phyloP scores from a whole-genome alignment of 2,329 filamentous ascomycete genomes.

The Pyrenophora graminea region DNA sequence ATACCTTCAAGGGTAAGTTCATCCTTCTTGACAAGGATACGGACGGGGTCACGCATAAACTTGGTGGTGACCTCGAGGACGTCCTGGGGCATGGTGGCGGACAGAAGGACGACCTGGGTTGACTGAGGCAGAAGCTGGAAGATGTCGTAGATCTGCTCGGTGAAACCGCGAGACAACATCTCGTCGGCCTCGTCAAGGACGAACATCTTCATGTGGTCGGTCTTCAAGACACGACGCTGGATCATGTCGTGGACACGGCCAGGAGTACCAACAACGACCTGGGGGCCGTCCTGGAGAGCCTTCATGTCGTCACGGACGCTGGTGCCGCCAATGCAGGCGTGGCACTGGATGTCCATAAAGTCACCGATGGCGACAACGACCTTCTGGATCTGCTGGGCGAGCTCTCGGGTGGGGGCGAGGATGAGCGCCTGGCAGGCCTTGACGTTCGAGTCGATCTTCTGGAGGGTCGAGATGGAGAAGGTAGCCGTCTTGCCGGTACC shows the following conservation, averaged over 20 bases:
- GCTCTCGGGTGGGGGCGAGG: constrained; percentile 95
- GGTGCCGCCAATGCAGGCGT: constrained; percentile 96
- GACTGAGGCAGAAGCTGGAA: constrained; percentile 95
- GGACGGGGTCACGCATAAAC: constrained; percentile 98
- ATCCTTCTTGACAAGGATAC: constrained; percentile 97
- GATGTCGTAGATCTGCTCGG: constrained; percentile 98
- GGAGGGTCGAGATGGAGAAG: constrained; percentile 98
- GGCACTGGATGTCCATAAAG: constrained; percentile 99
- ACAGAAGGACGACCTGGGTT: constrained; percentile 98
- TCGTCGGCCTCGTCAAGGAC: constrained; percentile 78
- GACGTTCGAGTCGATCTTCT: constrained; percentile 94
- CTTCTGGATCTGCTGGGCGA: constrained; percentile 99
- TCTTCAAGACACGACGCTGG: constrained; percentile 71
- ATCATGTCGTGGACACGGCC: constrained; percentile 91
- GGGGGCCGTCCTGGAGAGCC: constrained; percentile 95
- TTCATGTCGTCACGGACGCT: constrained; percentile 98
- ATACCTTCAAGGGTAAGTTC: constrained; percentile 96
- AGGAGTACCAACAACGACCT: constrained; percentile 97
- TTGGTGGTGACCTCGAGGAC: constrained; percentile 99
- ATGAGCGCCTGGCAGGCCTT: constrained; percentile 99
- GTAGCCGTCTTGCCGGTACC: constrained; percentile 99
- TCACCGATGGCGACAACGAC: constrained; percentile 98
- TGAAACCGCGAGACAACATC: constrained; percentile 88
- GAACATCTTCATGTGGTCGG: constrained; percentile 77
- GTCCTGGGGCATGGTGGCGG: constrained; percentile 94